Evolutionary conservation across 805 yeast genomes (phyloP), one percentile per base, ranked within the genome.

Genomic region (Candida nemodendra): DNA sequence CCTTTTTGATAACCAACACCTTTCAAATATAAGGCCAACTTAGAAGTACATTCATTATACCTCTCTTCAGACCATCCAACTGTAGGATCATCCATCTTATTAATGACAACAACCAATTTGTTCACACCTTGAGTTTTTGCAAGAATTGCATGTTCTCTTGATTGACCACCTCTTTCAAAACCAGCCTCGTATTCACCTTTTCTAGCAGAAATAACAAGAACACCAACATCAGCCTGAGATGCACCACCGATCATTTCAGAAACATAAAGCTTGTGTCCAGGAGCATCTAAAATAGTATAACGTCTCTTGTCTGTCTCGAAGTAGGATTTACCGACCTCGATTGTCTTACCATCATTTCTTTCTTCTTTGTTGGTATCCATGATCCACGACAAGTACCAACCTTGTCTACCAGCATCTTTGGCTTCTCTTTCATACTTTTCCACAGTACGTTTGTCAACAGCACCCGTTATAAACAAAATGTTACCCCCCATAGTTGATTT

Each of bases 171-270:
- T 65, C 89, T 87, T 72, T 91, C 99, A 60, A 91, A 91, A 45
- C 99, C 99, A 38, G 99, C 93, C 72, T 93, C 99, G 68, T 93
- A 93, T 66, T 93, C 99, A 70, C 99, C 99, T 68, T 90, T 89
- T 76, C 99, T 85, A 32, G 98, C 98, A 47, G 96, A 86, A 54
- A 93, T 93, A 34, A 93, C 99, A 57, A 93, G 76, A 50, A 93
- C 79, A 69, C 99, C 99, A 41, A 91, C 93, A 70, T 93, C 99
- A 24, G 99, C 99, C 72, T 93, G 99, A 31, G 98, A 90, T 14
- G 99, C 99, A 66, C 99, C 99, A 57, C 98, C 98, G 73, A 93
- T 93, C 99, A 93, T 93, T 66, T 89, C 95, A 39, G 97, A 88
- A 47, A 93, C 97, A 62, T 93, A 93, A 88, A 93, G 84, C 72